Evolutionary conservation across 1,139 yeast species (phyloP).

Genomic region (Yamadazyma spencermartinsiae): DNA sequence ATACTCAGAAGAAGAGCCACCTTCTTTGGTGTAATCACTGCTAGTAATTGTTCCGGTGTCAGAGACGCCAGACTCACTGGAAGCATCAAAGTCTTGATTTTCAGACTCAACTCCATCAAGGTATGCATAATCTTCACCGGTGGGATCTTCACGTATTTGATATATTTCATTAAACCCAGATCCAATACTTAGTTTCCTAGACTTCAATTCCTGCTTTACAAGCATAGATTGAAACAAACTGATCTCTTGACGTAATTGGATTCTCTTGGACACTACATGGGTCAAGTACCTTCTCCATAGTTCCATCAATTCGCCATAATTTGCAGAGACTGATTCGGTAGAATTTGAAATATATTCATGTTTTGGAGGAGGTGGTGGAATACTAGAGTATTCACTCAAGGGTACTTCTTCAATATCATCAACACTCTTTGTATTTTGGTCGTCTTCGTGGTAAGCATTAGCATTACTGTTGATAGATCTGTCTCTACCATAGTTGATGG

Average conservation of each 20-base stretch:
- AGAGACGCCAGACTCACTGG: conserved; percentile 5
- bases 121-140: conserved; percentile 2
- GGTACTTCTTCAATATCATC: conserved; percentile 20
- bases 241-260: conserved; percentile 45
- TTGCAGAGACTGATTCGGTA: conserved; percentile 10
- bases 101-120: conserved; percentile 3
- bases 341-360: conserved; percentile 13
- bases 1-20: conserved; percentile 5
- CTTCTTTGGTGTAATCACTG: not conserved
- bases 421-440: conserved; percentile 6
- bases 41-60: conserved; percentile 8
- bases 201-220: conserved; percentile 17
- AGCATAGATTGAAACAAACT: conserved; percentile 33
- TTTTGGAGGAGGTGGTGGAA: conserved; percentile 31
- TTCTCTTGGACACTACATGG: conserved; percentile 39
- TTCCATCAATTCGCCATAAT: conserved; percentile 21
- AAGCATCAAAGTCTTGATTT: conserved; percentile 6
- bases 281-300: conserved; percentile 42
- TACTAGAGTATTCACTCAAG: conserved; percentile 20
- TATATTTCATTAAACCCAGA: conserved; percentile 11
- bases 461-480: conserved; percentile 1
- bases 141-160: conserved; percentile 10
- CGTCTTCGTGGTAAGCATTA: conserved; percentile 1
- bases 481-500: conserved; percentile 19
- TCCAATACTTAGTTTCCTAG: conserved; percentile 10